Percentiles rank a stretch among this genome's conserved stretches.
Conservation (phyloP, 768 basidiomycete genomes). For the Mycena capillaripes region DNA sequence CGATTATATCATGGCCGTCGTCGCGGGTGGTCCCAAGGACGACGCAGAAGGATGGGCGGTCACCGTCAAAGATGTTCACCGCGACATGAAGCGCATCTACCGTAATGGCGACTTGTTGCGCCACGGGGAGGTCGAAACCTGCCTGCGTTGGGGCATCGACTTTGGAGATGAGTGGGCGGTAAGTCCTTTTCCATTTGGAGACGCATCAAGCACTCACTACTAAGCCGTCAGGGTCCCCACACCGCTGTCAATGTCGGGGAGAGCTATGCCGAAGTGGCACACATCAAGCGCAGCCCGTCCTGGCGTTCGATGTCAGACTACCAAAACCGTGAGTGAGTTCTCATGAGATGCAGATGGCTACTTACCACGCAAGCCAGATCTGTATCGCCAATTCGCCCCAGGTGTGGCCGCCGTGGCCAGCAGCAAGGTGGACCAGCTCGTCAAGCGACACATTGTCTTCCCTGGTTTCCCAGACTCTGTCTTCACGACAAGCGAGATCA, state of each 20-base stretch:
- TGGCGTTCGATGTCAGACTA: neutral
- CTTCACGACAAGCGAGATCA: constrained; percentile 10
- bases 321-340: constrained; percentile 11
- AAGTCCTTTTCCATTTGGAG: neutral
- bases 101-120: neutral
- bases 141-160: neutral
- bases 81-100: neutral
- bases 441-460: neutral
- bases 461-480: neutral
- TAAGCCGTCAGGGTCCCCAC: neutral
- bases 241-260: neutral
- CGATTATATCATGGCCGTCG: neutral
- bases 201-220: neutral
- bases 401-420: neutral
- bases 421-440: neutral
- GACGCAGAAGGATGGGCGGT: neutral
- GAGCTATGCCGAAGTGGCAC: neutral
- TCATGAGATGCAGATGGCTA: neutral
- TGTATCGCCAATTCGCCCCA: neutral
- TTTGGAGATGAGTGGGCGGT: neutral
- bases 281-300: neutral
- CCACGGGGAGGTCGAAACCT: neutral
- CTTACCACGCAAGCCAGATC: neutral
- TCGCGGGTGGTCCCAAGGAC: neutral
- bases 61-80: fast-evolving